Percentiles rank a stretch among this genome's conserved stretches.
Conservation (phyloP, 768 basidiomycete genomes). For the Lactarius hatsudake region DNA sequence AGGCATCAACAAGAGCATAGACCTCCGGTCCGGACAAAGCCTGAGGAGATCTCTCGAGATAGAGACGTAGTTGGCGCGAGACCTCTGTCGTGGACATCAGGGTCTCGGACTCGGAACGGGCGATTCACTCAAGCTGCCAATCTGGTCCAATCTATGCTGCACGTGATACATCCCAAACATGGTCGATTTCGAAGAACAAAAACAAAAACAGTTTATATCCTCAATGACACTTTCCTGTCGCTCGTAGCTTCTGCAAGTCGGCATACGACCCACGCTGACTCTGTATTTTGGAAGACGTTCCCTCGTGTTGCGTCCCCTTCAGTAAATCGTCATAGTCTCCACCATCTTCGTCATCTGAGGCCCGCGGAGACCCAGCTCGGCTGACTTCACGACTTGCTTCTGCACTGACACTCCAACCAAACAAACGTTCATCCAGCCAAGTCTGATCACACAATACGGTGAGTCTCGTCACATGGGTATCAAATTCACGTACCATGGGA, state of each 20-base stretch:
- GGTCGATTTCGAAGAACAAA: background rate
- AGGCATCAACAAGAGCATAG: constrained; percentile 51
- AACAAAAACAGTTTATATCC: background rate
- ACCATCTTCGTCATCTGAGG: constrained; percentile 81
- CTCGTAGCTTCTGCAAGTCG: constrained; percentile 69
- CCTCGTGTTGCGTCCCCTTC: constrained; percentile 32
- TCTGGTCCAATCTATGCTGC: background rate
- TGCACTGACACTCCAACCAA: constrained; percentile 82
- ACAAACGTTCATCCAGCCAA: constrained; percentile 89
- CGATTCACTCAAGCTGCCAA: background rate
- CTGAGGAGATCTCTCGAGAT: constrained; percentile 54
- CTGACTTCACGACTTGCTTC: constrained; percentile 53
- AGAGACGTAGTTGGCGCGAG: constrained; percentile 53
- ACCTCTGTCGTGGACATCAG: constrained; percentile 41
- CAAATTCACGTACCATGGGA: constrained; percentile 61
- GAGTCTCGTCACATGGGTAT: background rate
- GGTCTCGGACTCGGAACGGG: background rate
- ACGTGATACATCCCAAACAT: background rate
- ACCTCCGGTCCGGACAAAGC: constrained; percentile 49
- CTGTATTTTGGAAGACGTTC: constrained; percentile 5
- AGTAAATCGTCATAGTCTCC: constrained; percentile 92
- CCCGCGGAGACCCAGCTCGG: constrained; percentile 65
- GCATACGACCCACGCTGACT: constrained; percentile 76
- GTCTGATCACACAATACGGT: constrained; percentile 38
- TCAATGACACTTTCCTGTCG: constrained; percentile 1